Conservation (phyloP, 2,329 filamentous ascomycete genomes). For the Colletotrichum tanaceti region DNA sequence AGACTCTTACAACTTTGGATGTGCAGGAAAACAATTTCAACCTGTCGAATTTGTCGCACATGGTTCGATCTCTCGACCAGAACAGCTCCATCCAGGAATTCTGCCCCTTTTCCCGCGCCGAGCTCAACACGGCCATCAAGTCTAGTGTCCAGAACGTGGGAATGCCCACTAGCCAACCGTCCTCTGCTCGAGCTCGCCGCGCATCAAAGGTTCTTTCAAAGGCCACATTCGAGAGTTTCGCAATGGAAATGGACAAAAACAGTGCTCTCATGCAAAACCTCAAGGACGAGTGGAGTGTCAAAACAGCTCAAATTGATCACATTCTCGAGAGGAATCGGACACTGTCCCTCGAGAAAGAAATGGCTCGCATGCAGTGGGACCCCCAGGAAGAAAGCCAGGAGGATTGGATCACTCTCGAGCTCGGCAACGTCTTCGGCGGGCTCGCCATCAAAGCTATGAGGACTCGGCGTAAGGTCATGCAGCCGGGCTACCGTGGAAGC, state of each 20-base stretch:
- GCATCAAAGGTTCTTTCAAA: conserved; percentile 39
- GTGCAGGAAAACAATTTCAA: conserved; percentile 67
- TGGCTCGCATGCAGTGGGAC: conserved; percentile 28
- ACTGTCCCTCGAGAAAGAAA: conserved; percentile 21
- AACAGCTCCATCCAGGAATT: conserved; percentile 59
- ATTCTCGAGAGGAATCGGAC: conserved; percentile 53
- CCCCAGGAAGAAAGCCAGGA: conserved; percentile 26
- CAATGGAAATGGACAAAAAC: conserved; percentile 43
- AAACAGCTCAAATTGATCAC: conserved; percentile 48
- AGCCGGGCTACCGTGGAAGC: conserved; percentile 35
- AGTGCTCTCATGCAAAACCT: conserved; percentile 52
- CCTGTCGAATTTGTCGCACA: conserved; percentile 61
- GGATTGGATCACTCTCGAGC: conserved; percentile 31
- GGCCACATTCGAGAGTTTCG: conserved; percentile 36
- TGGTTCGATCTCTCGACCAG: conserved; percentile 57
- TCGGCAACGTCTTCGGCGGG: conserved; percentile 47
- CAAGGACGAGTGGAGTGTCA: conserved; percentile 54
- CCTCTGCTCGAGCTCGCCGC: conserved; percentile 30
- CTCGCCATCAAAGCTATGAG: conserved; percentile 43
- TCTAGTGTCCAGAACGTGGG: conserved; percentile 42
- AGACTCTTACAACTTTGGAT: conserved; percentile 63
- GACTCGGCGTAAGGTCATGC: conserved; percentile 34
- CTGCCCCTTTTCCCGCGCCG: conserved; percentile 54
- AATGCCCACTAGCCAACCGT: conserved; percentile 28
- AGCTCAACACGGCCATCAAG: conserved; percentile 51